Evolutionary conservation across 2,329 filamentous ascomycete genomes (phyloP).

Genomic region (Apiospora aurea): DNA sequence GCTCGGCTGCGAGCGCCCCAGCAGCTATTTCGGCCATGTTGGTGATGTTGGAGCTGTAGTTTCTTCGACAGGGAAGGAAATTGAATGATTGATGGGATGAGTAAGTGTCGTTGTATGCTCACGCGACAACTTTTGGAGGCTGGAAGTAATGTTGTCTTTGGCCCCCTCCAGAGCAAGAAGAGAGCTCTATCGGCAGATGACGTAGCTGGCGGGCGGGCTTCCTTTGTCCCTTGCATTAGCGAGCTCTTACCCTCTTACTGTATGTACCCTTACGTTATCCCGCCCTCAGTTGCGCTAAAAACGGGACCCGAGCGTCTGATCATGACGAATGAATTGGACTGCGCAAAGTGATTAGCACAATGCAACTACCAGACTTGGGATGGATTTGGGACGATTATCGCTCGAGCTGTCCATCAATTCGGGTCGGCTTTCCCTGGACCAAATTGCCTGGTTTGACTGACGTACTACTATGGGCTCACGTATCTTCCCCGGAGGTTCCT

Average conservation of each 20-base stretch:
- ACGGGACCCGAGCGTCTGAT: constrained; percentile 1
- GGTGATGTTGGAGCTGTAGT: neutral
- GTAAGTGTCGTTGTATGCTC: neutral
- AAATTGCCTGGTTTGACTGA: neutral
- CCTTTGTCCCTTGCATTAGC: constrained; percentile 18
- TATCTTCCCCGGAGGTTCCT: neutral
- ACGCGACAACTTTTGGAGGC: constrained; percentile 7
- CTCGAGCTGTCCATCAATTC: neutral
- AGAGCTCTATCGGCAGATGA: constrained; percentile 15
- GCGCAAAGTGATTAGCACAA: neutral
- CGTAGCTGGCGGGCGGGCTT: neutral
- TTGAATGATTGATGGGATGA: neutral
- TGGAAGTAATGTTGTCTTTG: neutral
- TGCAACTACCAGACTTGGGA: neutral
- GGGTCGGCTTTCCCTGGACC: neutral
- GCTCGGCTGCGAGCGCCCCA: constrained; percentile 48
- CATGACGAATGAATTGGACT: neutral
- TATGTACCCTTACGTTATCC: neutral
- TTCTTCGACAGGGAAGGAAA: neutral
- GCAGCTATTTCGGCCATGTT: constrained; percentile 49
- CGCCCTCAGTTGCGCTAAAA: constrained; percentile 8
- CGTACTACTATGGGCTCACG: neutral
- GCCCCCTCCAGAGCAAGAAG: neutral
- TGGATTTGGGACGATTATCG: neutral
- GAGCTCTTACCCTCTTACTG: no score